Evolutionary conservation across 2,329 filamentous ascomycete genomes (phyloP).

Genomic region (Alternaria sp.): DNA sequence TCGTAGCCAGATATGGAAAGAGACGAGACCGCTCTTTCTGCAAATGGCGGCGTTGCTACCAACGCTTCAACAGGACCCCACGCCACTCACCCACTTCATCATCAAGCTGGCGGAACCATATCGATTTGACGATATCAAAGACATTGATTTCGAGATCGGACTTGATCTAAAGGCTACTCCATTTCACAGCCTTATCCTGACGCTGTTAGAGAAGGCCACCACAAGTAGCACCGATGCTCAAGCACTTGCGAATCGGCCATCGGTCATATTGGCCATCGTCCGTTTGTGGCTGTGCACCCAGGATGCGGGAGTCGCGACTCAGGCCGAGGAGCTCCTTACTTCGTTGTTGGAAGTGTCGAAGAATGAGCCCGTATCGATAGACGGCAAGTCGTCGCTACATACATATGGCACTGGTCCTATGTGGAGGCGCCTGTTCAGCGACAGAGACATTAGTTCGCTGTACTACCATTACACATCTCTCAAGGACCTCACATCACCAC

Average conservation of each 20-base stretch:
- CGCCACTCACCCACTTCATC: constrained; percentile 60
- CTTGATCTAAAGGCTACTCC: constrained; percentile 56
- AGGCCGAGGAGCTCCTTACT: constrained; percentile 60
- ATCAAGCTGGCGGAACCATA: constrained; percentile 56
- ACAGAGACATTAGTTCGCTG: constrained; percentile 63
- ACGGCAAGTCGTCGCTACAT: constrained; percentile 30
- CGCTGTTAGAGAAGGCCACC: constrained; percentile 63
- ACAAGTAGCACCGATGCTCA: constrained; percentile 60
- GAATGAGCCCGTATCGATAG: constrained; percentile 51
- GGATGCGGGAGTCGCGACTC: constrained; percentile 62
- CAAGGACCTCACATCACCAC: constrained; percentile 39
- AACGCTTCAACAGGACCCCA: constrained; percentile 63
- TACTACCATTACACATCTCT: constrained; percentile 64
- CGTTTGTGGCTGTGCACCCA: constrained; percentile 64
- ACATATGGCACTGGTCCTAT: constrained; percentile 52
- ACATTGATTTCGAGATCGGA: constrained; percentile 62
- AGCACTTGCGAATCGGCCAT: constrained; percentile 62
- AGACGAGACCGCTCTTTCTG: constrained; percentile 46
- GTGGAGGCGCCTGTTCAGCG: constrained; percentile 68
- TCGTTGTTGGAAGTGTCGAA: constrained; percentile 58
- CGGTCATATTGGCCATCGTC: constrained; percentile 62
- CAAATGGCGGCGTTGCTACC: constrained; percentile 60
- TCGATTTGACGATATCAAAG: constrained; percentile 50
- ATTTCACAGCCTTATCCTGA: constrained; percentile 63
- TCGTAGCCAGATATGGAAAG: constrained; percentile 30